Base-by-base conservation (phyloP, 768 basidiomycete genomes). In the Xerocomellus amylosporus region DNA sequence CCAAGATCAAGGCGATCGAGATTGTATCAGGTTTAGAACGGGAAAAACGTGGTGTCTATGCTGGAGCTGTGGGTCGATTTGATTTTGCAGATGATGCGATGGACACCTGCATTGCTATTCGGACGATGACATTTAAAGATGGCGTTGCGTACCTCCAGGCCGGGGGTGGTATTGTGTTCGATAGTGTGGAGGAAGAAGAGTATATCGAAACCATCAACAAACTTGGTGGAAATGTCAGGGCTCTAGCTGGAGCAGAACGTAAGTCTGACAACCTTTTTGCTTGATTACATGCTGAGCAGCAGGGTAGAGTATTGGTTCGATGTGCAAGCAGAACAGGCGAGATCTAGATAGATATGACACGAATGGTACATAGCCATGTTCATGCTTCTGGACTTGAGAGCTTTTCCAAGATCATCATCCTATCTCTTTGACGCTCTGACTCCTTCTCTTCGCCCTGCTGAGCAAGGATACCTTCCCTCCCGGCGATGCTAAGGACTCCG, bases 31-130 rank as follows among this genome's bases (percentile, higher is more conserved):
- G 83, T 19, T 73, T 98, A 46, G 97, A 98, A 69, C 80, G 86
- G 63, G 92, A 98, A 71, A 83, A 85, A 24, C 83, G 97, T 36
- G 95, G 95, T 24, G 87, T 98, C 15, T 99, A 99, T 62, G 97
- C 94, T 8, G 97, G 97, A 30, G 97, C 93, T 3, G 94, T 98
- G 15, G 97, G 97, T n/a, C 86, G 93, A 49, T 98, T 95, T 70
- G 95, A 98, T 72, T 98, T 98, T 71, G 90, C 93, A 3, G 77
- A 83, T 24, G 91, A 98, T 68, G 87, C 88, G 65, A 93, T 98
- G 89, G 97, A 99, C 70, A 97, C 93, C 1, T 98, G 96, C 73
- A 99, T 99, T 64, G 96, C 97, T 5, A 98, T 99, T 63, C 85
- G 97, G 31, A 98, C 95, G 5, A 98, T 98, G 93, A 83, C 87